Evolutionary conservation across 2,329 filamentous ascomycete species (phyloP).

Genomic region (Rugonectria rugulosa): DNA sequence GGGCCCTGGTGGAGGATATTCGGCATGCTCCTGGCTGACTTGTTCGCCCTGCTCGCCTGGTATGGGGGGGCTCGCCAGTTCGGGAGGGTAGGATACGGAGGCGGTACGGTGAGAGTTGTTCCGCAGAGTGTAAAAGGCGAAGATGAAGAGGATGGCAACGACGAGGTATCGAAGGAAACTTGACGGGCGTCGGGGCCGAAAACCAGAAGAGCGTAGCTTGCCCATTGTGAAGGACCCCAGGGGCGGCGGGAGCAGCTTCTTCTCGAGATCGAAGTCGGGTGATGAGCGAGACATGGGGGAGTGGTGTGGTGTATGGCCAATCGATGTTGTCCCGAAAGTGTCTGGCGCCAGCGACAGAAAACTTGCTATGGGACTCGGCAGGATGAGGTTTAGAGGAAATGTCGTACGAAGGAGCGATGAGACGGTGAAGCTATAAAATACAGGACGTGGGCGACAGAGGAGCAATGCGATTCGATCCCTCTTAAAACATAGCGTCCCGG

Average conservation of each 20-base stretch:
- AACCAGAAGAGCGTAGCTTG: slow-evolving; percentile 49
- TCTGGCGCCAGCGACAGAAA: slow-evolving; percentile 26
- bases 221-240: slow-evolving; percentile 27
- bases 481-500: slow-evolving; percentile 6
- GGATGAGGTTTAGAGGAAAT: neutral
- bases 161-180: slow-evolving; percentile 52
- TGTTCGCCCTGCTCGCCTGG: neutral
- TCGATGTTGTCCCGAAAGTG: neutral
- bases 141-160: slow-evolving; percentile 46
- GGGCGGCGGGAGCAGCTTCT: neutral
- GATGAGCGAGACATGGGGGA: neutral
- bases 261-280: neutral
- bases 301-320: neutral
- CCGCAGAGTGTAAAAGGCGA: slow-evolving; percentile 41
- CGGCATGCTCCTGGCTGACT: slow-evolving; percentile 2
- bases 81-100: neutral
- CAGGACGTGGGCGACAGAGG: neutral
- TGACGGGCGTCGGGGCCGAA: slow-evolving; percentile 53
- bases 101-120: neutral
- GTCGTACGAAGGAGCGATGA: neutral
- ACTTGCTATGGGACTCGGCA: slow-evolving; percentile 8
- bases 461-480: neutral
- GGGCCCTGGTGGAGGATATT: slow-evolving; percentile 11
- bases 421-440: neutral
- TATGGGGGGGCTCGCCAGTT: neutral